Percentiles rank a stretch among this genome's conserved stretches.
These are phyloP conservation scores for Artemisia tridentata DNA, from an alignment of 129 eudicot genomes.

Conservation along the genomic window DNA sequence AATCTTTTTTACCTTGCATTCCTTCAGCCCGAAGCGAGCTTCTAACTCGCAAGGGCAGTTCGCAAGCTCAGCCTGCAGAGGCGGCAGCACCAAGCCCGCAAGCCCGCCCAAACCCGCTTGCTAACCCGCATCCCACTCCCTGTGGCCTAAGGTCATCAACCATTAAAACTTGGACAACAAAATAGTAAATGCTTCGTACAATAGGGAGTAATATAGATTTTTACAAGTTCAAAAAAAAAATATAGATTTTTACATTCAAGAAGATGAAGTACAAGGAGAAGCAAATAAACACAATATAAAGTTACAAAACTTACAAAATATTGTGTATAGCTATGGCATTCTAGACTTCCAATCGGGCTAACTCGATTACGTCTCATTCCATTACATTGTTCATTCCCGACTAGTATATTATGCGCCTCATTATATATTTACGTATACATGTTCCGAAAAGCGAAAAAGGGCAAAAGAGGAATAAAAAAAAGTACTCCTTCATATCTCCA, in stretches of 20 bases:
- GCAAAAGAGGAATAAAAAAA: background rate
- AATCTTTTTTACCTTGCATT: no score
- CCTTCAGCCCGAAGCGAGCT: no score
- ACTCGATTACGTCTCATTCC: background rate
- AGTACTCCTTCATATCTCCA: conserved; percentile 44
- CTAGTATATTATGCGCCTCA: background rate
- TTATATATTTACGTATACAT: background rate
- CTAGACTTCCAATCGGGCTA: background rate
- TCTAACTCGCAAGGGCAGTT: no score
- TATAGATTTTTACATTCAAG: background rate
- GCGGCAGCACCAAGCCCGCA: no score
- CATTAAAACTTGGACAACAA: background rate
- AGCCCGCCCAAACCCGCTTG: no score
- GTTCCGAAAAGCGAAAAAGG: background rate
- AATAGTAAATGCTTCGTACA: background rate
- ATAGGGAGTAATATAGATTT: background rate
- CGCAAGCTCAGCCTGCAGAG: no score
- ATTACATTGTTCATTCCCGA: background rate
- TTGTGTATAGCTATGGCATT: background rate
- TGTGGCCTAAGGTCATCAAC: background rate
- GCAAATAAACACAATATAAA: conserved; percentile 26
- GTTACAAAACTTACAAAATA: conserved; percentile 25
- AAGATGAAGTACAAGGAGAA: background rate
- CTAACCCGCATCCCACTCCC: no score
- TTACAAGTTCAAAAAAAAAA: no score